Conservation (phyloP, 768 basidiomycete species). For the Psilocybe subaeruginosa region DNA sequence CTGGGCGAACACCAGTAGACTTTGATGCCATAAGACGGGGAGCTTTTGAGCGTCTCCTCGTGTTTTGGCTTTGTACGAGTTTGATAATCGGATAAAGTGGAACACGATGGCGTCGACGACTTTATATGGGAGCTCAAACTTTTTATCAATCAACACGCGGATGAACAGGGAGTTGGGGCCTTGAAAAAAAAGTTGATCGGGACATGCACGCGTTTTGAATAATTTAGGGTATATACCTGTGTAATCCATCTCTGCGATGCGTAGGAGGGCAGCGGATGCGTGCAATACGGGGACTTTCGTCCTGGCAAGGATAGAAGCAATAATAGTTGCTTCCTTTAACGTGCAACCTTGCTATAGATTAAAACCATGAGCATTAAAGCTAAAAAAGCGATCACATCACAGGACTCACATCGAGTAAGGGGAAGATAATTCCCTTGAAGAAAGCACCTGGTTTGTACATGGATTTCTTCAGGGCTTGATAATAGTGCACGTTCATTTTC, state of each 20-base stretch:
- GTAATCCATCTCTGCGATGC: conserved; percentile 96
- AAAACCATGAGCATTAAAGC: neutral
- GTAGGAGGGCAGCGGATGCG: conserved; percentile 91
- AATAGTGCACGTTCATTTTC: conserved; percentile 92
- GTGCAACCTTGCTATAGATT: conserved; percentile 67
- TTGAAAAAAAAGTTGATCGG: conserved; percentile 19
- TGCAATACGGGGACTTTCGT: conserved; percentile 96
- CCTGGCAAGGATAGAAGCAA: conserved; percentile 88
- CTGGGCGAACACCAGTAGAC: conserved; percentile 91
- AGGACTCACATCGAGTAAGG: conserved; percentile 82
- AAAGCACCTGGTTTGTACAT: conserved; percentile 97
- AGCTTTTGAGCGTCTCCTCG: conserved; percentile 77
- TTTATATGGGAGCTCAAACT: conserved; percentile 96
- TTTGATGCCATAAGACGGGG: conserved; percentile 99
- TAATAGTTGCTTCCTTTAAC: conserved; percentile 91
- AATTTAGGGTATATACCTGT: conserved; percentile 51
- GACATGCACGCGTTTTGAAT: neutral
- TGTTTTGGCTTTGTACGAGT: conserved; percentile 77
- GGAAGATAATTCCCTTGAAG: conserved; percentile 98
- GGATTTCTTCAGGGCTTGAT: conserved; percentile 88
- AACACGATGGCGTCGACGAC: conserved; percentile 97
- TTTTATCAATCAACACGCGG: conserved; percentile 95
- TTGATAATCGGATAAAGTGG: conserved; percentile 96
- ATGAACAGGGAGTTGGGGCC: conserved; percentile 97
- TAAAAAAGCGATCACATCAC: neutral